Conservation (phyloP, 2,329 filamentous ascomycete genomes). For the Byssochlamys sp. region DNA sequence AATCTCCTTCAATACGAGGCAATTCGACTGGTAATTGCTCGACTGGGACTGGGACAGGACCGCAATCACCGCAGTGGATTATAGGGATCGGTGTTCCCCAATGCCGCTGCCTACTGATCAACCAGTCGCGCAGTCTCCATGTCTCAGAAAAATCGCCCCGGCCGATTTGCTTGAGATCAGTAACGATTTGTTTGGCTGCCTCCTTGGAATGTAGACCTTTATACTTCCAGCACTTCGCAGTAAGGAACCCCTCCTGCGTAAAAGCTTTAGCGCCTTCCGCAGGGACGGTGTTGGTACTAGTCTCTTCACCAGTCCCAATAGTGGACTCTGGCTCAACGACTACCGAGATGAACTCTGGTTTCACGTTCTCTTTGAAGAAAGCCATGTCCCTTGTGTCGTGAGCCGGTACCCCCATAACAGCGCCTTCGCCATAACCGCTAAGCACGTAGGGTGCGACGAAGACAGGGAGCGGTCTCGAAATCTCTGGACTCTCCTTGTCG, state of each 20-base stretch:
- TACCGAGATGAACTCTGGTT: slow-evolving; percentile 50
- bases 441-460: slow-evolving; percentile 79
- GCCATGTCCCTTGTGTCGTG: slow-evolving; percentile 69
- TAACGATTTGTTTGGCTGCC: slow-evolving; percentile 53
- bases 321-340: slow-evolving; percentile 47
- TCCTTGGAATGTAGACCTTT: slow-evolving; percentile 54
- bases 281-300: slow-evolving; percentile 11
- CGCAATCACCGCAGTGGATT: slow-evolving; percentile 68
- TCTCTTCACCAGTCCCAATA: slow-evolving; percentile 4
- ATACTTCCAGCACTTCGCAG: slow-evolving; percentile 55
- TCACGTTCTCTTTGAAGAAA: slow-evolving; percentile 67
- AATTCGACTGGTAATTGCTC: slow-evolving; percentile 67
- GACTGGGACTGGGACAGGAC: slow-evolving; percentile 66
- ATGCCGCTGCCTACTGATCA: slow-evolving; percentile 84
- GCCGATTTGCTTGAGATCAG: slow-evolving; percentile 38
- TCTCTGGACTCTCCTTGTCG: slow-evolving; percentile 37
- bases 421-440: slow-evolving; percentile 74
- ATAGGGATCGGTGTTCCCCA: slow-evolving; percentile 89
- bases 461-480: slow-evolving; percentile 51
- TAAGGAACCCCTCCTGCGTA: slow-evolving; percentile 58
- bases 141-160: slow-evolving; percentile 57
- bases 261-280: slow-evolving; percentile 46
- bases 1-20: slow-evolving; percentile 59
- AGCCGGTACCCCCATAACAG: slow-evolving; percentile 84
- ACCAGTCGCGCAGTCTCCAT: slow-evolving; percentile 79